phyloP scores from a whole-genome alignment of 2,329 filamentous ascomycete genomes.

The Fusarium chaquense region DNA sequence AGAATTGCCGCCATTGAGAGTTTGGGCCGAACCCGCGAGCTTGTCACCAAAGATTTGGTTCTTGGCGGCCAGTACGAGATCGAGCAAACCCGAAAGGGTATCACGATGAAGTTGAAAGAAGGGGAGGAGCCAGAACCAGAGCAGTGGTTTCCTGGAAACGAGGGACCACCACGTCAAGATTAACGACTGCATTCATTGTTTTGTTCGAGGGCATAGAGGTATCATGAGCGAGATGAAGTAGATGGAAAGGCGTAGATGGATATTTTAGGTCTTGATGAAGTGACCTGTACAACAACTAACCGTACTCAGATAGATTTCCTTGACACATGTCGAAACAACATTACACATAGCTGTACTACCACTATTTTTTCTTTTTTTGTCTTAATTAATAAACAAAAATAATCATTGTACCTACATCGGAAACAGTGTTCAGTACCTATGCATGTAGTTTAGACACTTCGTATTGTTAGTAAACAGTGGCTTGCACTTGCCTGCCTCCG shows the following conservation, averaged over 20 bases:
- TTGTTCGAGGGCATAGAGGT: background rate
- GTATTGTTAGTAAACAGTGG: background rate
- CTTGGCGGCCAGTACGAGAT: constrained; percentile 84
- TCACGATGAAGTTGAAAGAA: constrained; percentile 59
- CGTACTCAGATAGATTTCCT: constrained; percentile 41
- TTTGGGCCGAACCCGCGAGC: constrained; percentile 89
- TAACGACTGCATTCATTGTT: constrained; percentile 8
- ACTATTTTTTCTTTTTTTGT: constrained; percentile 31
- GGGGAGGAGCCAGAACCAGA: constrained; percentile 45
- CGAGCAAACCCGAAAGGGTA: constrained; percentile 54
- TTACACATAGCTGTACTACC: constrained; percentile 21
- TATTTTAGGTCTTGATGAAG: constrained; percentile 24
- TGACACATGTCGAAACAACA: constrained; percentile 38
- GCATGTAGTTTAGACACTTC: background rate
- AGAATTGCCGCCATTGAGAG: constrained; percentile 94
- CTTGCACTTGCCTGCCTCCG: background rate
- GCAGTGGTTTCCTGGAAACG: constrained; percentile 6
- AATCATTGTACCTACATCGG: background rate
- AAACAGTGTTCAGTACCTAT: background rate
- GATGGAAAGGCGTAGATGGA: constrained; percentile 23
- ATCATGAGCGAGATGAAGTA: constrained; percentile 6
- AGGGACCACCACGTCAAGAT: constrained; percentile 1
- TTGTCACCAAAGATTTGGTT: constrained; percentile 95
- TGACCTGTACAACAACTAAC: constrained; percentile 38
- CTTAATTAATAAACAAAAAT: constrained; percentile 7